Evolutionary conservation across 2,329 filamentous ascomycete species (phyloP), one percentile per base, ranked within the genome.

Genomic region (Epichloe glyceriae): DNA sequence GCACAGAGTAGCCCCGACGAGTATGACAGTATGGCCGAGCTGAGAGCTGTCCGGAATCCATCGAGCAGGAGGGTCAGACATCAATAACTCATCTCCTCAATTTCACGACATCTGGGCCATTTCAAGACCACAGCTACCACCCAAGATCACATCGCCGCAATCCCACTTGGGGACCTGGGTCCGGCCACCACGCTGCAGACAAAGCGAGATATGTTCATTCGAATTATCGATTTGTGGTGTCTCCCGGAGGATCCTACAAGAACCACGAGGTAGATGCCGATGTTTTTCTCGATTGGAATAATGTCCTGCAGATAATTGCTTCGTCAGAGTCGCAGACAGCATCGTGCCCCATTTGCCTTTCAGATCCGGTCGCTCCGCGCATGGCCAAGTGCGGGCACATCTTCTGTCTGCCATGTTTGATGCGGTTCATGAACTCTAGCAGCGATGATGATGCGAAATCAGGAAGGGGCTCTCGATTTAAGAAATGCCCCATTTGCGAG

Each of bases 321-420:
- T 97, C 91, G 2, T 80, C 86, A 51, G 83, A 93, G 66, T 95
- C 90, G 0, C 93, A 98, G 67, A 76, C 82, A 42, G 80, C 90
- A 3, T 88, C 86, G 20, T 98, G 93, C 64, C 93, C 93, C 0
- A 98, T 98, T 50, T 98, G 93, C 62, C 78, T 98, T 30, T 95
- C 86, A 2, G 87, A 86, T 50, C 93, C 93, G 1, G 88, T 95
- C 17, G 93, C 93, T 7, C 90, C 93, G 34, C 83, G 93, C 51
- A 98, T 98, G 91, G 90, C 93, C 41, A 91, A 85, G 62, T 98
- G 93, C 62, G 93, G 93, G 1, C 93, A 98, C 64, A 95, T 98
- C 12, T 97, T 96, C 65, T 98, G 93, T 64, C 72, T 97, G 35
- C 84, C 93, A 5, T 98, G 93, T 64, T 70, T 97, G 54, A 88